Conservation (phyloP, 2,329 filamentous ascomycete genomes). For the Cylindrodendrum hubeiense region DNA sequence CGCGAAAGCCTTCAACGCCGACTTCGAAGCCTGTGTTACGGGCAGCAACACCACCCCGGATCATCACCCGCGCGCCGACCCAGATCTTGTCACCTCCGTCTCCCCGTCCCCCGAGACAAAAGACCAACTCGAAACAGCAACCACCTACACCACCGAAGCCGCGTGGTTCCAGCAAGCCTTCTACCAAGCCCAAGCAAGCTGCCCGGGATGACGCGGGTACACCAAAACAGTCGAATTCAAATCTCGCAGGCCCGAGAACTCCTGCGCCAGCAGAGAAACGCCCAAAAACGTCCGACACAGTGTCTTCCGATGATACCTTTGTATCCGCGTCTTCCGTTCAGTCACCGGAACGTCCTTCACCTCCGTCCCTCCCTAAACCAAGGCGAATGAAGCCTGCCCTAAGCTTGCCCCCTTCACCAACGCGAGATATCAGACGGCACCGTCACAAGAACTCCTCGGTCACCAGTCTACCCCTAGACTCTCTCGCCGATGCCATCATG, state of each 20-base stretch:
- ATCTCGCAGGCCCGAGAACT: conserved; percentile 20
- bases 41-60: conserved; percentile 45
- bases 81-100: conserved; percentile 40
- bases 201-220: conserved; percentile 20
- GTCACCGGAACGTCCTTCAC: conserved; percentile 46
- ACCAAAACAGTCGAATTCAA: conserved; percentile 29
- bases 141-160: conserved; percentile 55
- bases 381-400: conserved; percentile 27
- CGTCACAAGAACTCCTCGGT: conserved; percentile 45
- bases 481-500: conserved; percentile 80
- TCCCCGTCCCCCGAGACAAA: conserved; percentile 47
- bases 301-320: conserved; percentile 61
- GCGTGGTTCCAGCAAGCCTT: conserved; percentile 42
- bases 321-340: conserved; percentile 55
- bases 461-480: conserved; percentile 67
- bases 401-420: conserved; percentile 51
- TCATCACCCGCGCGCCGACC: conserved; percentile 37
- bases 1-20: conserved; percentile 48
- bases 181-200: conserved; percentile 23
- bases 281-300: conserved; percentile 44
- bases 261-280: conserved; percentile 29
- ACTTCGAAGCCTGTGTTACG: conserved; percentile 47
- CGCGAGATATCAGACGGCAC: conserved; percentile 50
- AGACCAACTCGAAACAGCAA: conserved; percentile 32
- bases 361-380: conserved; percentile 34